A percentile compares a stretch with the other conserved stretches of the same genome.
Conservation (phyloP, 176 grass and related monocot species). For the bread wheat (Triticum aestivum) region IWGSC_CS_RefSeq_v2.1 NC_057797.1:100722286-100722785, state of each 20-base stretch:
- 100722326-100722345: slow-evolving; percentile 80
- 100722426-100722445: slow-evolving; percentile 57
- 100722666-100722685: slow-evolving; percentile 70
- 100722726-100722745: slow-evolving; percentile 71
- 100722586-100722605: slow-evolving; percentile 68
- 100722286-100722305: slow-evolving; percentile 73
- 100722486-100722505: slow-evolving; percentile 76
- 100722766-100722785: slow-evolving; percentile 85
- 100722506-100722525: slow-evolving; percentile 79
- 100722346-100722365: slow-evolving; percentile 80
- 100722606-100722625: slow-evolving; percentile 69
- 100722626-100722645: slow-evolving; percentile 39
- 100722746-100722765: slow-evolving; percentile 90
- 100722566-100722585: slow-evolving; percentile 85
- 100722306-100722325: slow-evolving; percentile 81
- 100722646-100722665: slow-evolving; percentile 79
- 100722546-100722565: slow-evolving; percentile 82
- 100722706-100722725: slow-evolving; percentile 52
- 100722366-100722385: slow-evolving; percentile 74
- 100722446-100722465: slow-evolving; percentile 70
- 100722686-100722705: slow-evolving; percentile 47
- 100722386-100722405: slow-evolving; percentile 56
- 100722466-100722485: slow-evolving; percentile 83
- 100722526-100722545: slow-evolving; percentile 73
- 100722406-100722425: slow-evolving; percentile 70